phyloP scores from a whole-genome alignment of 1,284 basidiomycete species.

The Boletellus dicymbophilus region DNA sequence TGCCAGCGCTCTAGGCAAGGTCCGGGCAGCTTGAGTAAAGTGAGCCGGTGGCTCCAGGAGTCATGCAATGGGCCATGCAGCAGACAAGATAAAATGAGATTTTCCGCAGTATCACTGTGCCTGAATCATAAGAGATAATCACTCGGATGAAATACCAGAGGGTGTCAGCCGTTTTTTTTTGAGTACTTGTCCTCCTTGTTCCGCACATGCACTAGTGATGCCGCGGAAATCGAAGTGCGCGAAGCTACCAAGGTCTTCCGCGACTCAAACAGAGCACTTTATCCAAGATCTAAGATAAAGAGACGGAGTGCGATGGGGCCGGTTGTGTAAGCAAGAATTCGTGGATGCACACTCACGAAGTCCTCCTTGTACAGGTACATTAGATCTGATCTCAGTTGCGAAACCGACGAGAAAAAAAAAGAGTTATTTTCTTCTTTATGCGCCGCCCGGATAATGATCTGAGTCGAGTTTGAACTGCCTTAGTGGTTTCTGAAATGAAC shows the following conservation, averaged over 20 bases:
- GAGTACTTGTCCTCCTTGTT: too few species aligned
- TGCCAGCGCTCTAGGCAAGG: not conserved
- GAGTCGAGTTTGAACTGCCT: constrained; percentile 1
- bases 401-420: not conserved
- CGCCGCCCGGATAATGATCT: constrained; percentile 15
- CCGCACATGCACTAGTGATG: not conserved
- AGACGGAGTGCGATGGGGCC: constrained; percentile 22
- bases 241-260: constrained; percentile 1
- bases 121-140: not conserved
- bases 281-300: constrained; percentile 1
- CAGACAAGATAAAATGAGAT: too few species aligned
- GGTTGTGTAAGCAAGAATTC: constrained; percentile 12
- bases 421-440: constrained; percentile 4
- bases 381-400: constrained; percentile 24
- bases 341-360: constrained; percentile 2
- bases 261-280: constrained; percentile 1
- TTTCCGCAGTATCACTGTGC: too few species aligned
- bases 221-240: constrained; percentile 9
- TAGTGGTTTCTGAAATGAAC: constrained; percentile 16
- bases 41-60: too few species aligned
- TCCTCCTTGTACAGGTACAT: constrained; percentile 1
- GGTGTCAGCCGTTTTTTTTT: too few species aligned
- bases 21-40: constrained; percentile 3
- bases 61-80: too few species aligned
- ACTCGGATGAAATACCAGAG: constrained; percentile 1